Conservation (phyloP, 352 stramenopile species). For the Phytophthora cryptogea region DNA sequence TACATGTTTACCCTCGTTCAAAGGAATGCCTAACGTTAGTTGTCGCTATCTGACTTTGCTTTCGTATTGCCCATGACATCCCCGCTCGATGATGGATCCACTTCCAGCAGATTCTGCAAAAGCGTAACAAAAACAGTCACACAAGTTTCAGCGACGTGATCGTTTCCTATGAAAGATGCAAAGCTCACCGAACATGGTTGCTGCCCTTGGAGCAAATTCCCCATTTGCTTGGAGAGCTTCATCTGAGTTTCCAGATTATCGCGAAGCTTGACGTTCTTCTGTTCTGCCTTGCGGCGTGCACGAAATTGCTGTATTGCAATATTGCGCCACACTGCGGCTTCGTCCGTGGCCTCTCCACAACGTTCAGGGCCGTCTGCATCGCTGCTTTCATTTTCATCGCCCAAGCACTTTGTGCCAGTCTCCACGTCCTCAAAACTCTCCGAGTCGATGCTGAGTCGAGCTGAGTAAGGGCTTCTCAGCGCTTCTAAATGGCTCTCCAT, state of each 20-base stretch:
- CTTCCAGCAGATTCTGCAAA: background rate
- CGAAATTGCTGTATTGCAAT: slow-evolving; percentile 31
- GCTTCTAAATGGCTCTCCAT: slow-evolving; percentile 26
- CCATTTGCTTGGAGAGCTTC: slow-evolving; percentile 26
- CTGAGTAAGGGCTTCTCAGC: slow-evolving; percentile 18
- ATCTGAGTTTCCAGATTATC: slow-evolving; percentile 14
- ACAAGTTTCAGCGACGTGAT: background rate
- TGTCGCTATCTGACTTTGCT: background rate
- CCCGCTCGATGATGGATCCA: background rate
- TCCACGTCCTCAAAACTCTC: background rate
- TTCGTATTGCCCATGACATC: background rate
- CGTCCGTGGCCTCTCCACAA: background rate
- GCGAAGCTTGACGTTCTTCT: slow-evolving; percentile 22
- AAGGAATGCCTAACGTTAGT: background rate
- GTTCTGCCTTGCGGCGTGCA: slow-evolving; percentile 18
- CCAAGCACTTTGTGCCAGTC: background rate
- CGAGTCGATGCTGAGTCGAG: slow-evolving; percentile 1
- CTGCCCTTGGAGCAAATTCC: slow-evolving; percentile 20
- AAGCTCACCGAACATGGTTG: slow-evolving; percentile 12
- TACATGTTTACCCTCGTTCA: too few relatives aligned
- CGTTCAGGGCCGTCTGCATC: background rate
- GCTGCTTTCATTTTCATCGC: slow-evolving; percentile 7
- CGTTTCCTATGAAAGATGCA: background rate
- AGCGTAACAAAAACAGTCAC: background rate
- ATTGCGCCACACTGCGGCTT: slow-evolving; percentile 6